Evolutionary conservation across 2,329 filamentous ascomycete species (phyloP), one percentile per base, ranked within the genome.

Genomic region (Venturia effusa): DNA sequence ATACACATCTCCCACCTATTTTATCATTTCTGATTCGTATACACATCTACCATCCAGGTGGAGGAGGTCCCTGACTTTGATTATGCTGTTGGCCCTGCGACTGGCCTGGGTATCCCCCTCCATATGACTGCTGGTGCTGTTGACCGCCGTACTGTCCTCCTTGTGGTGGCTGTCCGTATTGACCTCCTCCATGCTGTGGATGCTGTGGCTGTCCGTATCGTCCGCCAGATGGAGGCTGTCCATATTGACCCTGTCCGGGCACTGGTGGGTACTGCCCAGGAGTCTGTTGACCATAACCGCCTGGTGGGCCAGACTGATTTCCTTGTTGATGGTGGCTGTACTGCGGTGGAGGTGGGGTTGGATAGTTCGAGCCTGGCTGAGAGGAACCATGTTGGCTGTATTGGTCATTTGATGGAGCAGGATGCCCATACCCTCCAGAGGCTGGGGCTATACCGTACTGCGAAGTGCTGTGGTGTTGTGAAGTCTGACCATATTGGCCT

Each of bases 241-340:
- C 61, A 40, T 62, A 62, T 17, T 62, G 51, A 34, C 48, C 48
- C 24, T 62, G 51, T 5, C 48, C 48, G 5, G 62, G 62, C 37
- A 37, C 32, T 27, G 48, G 48, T 10, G 34, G 37, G 11, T 64
- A 61, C 11, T 24, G n/a, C 5, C 62, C 62, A 24, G 34, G 57
- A 37, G 11, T 40, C 22, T 48, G 34, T 55, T 64, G 40, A 48
- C 62, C 57, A n/a, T 64, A 61, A 32, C 62, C 62, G 19, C 59
- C 55, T 34, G 37, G 19, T 19, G 45, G 48, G 24, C 51, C 37
- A 2, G 30, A n/a, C 15, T 45, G 40, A 41, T 63, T 48, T 27
- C 41, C 51, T 55, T 63, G 51, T n/a, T 57, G 51, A 11, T 57
- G 51, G 15, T 61, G 64, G 30, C 61, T 32, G 10, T 43, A 37